Conservation (phyloP, 352 stramenopile species). For the Phytophthora europaea region DNA sequence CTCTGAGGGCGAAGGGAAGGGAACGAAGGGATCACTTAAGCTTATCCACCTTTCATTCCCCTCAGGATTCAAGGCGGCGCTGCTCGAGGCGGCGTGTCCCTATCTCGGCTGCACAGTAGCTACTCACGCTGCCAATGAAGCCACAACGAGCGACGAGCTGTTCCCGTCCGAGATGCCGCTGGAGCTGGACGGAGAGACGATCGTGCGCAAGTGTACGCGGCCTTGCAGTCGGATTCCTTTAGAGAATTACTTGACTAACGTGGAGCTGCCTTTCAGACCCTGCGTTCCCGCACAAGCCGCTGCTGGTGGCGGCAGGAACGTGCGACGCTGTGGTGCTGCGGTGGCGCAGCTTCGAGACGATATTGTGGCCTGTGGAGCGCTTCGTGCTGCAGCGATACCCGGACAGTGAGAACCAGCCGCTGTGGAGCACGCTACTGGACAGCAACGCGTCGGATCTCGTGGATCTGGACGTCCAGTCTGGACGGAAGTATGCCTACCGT, state of each 20-base stretch:
- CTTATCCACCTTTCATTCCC: not conserved
- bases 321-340: constrained; percentile 54
- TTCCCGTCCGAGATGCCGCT: constrained; percentile 43
- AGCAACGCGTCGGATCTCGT: constrained; percentile 45
- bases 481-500: constrained; percentile 58
- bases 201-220: constrained; percentile 39
- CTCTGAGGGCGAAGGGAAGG: not conserved
- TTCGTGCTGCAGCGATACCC: constrained; percentile 63
- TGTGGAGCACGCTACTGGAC: constrained; percentile 57
- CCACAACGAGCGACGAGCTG: constrained; percentile 8
- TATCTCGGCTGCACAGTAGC: constrained; percentile 16
- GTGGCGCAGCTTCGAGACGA: constrained; percentile 59
- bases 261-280: constrained; percentile 38
- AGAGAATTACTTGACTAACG: not conserved
- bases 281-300: constrained; percentile 52
- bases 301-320: constrained; percentile 50
- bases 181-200: constrained; percentile 32
- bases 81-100: constrained; percentile 22
- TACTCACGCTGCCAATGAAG: constrained; percentile 4
- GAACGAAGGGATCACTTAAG: constrained; percentile 16
- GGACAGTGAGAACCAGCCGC: constrained; percentile 31
- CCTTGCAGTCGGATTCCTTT: not conserved
- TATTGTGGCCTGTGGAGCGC: constrained; percentile 50
- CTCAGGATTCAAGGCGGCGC: constrained; percentile 6
- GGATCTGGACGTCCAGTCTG: constrained; percentile 38